Evolutionary conservation across 257 asterid genomes (phyloP), one percentile per base, ranked within the genome.

Genomic region (Solanum pimpinellifolium): DNA sequence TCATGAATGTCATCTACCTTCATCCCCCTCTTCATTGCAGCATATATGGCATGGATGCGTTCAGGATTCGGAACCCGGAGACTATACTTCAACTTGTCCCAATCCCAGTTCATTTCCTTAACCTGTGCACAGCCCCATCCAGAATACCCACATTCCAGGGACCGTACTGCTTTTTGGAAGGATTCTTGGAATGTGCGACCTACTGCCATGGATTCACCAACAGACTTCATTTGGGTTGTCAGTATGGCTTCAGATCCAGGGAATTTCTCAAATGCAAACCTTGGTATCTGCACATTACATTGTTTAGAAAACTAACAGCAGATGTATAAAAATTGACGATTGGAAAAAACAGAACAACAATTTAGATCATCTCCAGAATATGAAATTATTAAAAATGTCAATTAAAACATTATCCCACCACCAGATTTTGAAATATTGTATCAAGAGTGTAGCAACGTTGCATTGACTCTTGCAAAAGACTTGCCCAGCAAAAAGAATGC

Each of bases 151-250:
- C 91, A 89, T 90, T 95, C 99, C 56, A 97, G 91, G 16, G 99
- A 97, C 37, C 98, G 97, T 84, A 96, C 90, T 23, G 98, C 99
- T 91, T 97, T 97, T 90, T 97, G 99, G 86, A 96, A 97, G 84
- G 99, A 97, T 88, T 97, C 99, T 89, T 95, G 99, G 93, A 97
- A 97, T 86, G 99, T 97, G 21, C 98, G 92, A 42, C 99, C 99
- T 83, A 97, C 98, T 20, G 99, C 99, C 99, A 97, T 97, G 84
- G 99, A 93, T 86, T 96, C 99, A 85, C 99, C 99, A 52, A 97
- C 98, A 62, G 99, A 97, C 90, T 97, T 97, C 99, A 97, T 96
- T 88, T 97, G 99, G 35, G 99, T 97, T 9, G 99, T 97, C 89
- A 97, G 89, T 59, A 94, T 94, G 47, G 99, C 97, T 92, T 97